A percentile compares a stretch with the other conserved stretches of the same genome.
phyloP scores from a whole-genome alignment of 75 land plant genomes.

The Selaginella tamariscina region DNA sequence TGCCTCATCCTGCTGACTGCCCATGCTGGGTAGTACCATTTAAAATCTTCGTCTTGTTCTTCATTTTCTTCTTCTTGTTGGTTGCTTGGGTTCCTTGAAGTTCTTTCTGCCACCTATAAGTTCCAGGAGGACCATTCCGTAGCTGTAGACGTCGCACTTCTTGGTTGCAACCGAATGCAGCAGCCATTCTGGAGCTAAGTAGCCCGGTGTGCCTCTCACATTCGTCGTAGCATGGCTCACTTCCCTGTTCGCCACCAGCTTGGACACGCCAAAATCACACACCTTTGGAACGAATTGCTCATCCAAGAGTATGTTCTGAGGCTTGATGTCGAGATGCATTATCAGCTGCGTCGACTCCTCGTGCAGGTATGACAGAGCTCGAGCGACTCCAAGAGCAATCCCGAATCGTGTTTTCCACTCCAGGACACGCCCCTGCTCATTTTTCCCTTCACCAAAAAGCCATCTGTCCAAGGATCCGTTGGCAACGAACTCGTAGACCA shows the following conservation, averaged over 20 bases:
- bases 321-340: constrained; percentile 9
- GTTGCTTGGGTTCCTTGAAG: background rate
- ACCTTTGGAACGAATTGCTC: constrained; percentile 2
- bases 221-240: background rate
- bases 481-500: constrained; percentile 7
- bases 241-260: constrained; percentile 10
- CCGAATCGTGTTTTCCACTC: background rate
- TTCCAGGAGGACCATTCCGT: constrained; percentile 7
- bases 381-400: background rate
- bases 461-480: background rate
- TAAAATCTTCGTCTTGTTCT: background rate
- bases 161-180: constrained; percentile 9
- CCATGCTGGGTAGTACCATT: background rate
- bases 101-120: background rate
- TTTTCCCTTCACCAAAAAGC: background rate
- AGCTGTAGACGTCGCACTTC: constrained; percentile 13
- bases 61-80: too few relatives aligned
- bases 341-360: constrained; percentile 7
- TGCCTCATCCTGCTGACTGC: background rate
- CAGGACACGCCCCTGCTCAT: background rate
- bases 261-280: constrained; percentile 4
- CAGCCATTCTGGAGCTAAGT: constrained; percentile 13
- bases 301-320: constrained; percentile 8
- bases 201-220: constrained; percentile 6
- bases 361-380: constrained; percentile 1